Conservation (phyloP, 306 rosid species). For the Pterocarpus santalinus region DNA sequence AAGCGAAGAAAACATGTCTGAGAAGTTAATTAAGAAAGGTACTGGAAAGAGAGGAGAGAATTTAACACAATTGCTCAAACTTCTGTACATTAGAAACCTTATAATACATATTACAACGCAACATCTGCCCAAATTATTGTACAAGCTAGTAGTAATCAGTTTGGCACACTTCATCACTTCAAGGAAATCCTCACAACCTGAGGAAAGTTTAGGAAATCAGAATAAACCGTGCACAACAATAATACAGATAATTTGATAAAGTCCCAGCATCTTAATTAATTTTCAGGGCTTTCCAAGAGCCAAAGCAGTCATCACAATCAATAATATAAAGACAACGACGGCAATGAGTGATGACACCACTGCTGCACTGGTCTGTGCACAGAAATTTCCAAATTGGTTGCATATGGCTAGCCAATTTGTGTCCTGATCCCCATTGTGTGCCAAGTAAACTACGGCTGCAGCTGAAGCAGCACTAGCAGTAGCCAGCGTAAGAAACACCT, state of each 20-base stretch:
- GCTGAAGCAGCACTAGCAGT: conserved; percentile 78
- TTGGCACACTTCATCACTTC: neutral
- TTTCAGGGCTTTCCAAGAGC: conserved; percentile 55
- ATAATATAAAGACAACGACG: conserved; percentile 55
- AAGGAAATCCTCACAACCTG: conserved; percentile 35
- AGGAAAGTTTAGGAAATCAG: conserved; percentile 16
- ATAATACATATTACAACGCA: conserved; percentile 11
- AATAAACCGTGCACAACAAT: conserved; percentile 22
- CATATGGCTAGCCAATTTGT: conserved; percentile 91
- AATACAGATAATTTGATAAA: neutral
- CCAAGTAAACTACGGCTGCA: conserved; percentile 80
- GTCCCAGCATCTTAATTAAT: neutral
- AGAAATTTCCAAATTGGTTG: conserved; percentile 80
- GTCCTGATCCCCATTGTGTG: conserved; percentile 80
- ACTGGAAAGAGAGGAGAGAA: neutral
- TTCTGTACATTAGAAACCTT: neutral
- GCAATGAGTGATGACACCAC: conserved; percentile 74
- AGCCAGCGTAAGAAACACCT: conserved; percentile 78
- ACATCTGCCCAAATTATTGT: conserved; percentile 18
- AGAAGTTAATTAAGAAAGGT: neutral
- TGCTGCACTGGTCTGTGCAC: conserved; percentile 72
- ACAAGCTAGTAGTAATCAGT: conserved; percentile 8
- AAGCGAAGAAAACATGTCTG: too few relatives aligned
- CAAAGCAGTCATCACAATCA: conserved; percentile 73
- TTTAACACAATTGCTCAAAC: neutral